Conservation (phyloP, 495 filamentous ascomycete genomes). For the Aspergillus ellipticus region DNA sequence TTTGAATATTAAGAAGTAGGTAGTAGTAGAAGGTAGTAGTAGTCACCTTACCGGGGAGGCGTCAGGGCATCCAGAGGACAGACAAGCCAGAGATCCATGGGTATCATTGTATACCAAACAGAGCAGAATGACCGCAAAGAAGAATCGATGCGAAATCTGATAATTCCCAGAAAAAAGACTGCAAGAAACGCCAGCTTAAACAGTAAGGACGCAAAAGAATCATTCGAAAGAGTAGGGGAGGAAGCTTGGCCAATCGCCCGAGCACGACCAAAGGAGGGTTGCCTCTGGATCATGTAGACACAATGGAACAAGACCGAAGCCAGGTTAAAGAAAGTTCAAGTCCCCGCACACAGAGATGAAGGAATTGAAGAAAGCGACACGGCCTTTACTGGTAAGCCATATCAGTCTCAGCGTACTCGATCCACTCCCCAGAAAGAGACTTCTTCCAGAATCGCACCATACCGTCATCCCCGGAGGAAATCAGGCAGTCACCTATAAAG, state of each 20-base stretch:
- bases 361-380: not conserved
- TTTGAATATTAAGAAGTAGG: not conserved
- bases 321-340: not conserved
- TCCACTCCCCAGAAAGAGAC: constrained; percentile 44
- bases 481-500: constrained; percentile 42
- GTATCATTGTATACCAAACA: constrained; percentile 23
- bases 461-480: constrained; percentile 49
- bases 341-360: not conserved
- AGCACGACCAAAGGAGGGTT: not conserved
- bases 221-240: not conserved
- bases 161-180: not conserved
- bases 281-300: not conserved
- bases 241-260: not conserved
- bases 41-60: not conserved
- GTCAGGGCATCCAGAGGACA: not conserved
- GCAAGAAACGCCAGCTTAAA: not conserved
- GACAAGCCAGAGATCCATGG: constrained; percentile 11
- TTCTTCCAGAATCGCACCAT: constrained; percentile 51
- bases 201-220: not conserved
- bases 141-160: not conserved
- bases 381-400: constrained; percentile 32
- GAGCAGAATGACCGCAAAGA: constrained; percentile 5
- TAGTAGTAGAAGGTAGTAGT: too few species aligned
- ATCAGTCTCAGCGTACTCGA: constrained; percentile 49
- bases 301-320: not conserved